Evolutionary conservation across 1,284 basidiomycete species (phyloP), one percentile per base, ranked within the genome.

Genomic region (Ganoderma lucidum): DNA sequence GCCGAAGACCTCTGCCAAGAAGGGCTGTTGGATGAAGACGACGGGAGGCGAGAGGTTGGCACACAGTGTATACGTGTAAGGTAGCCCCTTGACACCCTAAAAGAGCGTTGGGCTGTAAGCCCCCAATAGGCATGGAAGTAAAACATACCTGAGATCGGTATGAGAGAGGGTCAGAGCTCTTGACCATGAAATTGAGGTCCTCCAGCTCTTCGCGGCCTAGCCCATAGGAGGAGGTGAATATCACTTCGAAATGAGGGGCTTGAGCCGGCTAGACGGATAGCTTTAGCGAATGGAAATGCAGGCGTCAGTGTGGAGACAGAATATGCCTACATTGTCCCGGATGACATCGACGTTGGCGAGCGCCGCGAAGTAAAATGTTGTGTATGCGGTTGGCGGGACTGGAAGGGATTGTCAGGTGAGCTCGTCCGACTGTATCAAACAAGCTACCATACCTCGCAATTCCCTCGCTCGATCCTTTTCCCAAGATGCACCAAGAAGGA

Each of bases 171-270:
- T 88, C 83, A 3, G 86, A 83, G 61, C 77, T 84, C 68, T 84
- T 86, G 67, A 96, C 84, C 62, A 86, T 79, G 73, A 89, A 90
- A 75, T 95, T 96, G 45, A 92, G 80, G 19, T 88, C 81, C 75
- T 94, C 93, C 9, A 96, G 83, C 64, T 89, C 81, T 9, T 85
- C 81, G 19, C 95, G 86, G 55, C 78, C 82, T 41, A 93, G 78
- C 0, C 94, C 94, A 77, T 95, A 96, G 0, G 91, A 91, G 1
- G 85, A 88, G 2, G 87, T 88, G 78, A 95, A 96, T 70, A 93
- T 88, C 6, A 93, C 81, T 64, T 90, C 84, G 69, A 95, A 91
- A 75, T 89, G 87, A 0, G 92, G 92, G 58, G 75, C 78, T n/a
- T 71, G 63, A 2, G 65, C 68, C 0, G 82, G 78, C 87, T 89